These are phyloP conservation scores for Hymenoscyphus fraxineus DNA, from an alignment of 2,329 filamentous ascomycete species.

Conservation along the genomic window DNA sequence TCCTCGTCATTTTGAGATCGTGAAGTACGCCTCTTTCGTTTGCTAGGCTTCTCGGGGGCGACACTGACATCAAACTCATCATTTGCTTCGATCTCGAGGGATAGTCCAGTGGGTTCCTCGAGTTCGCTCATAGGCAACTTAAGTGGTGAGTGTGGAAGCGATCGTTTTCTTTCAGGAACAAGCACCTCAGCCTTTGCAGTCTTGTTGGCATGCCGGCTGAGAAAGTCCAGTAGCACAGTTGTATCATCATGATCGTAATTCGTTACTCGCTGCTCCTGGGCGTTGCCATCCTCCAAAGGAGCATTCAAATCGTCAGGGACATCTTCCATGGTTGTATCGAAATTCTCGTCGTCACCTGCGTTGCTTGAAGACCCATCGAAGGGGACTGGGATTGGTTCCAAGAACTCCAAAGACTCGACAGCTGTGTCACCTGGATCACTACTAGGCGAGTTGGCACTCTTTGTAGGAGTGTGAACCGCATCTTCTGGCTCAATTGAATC, in stretches of 20 bases:
- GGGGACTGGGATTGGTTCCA: conserved; percentile 10
- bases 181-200: conserved; percentile 32
- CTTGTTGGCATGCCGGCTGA: conserved; percentile 37
- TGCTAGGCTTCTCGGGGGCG: conserved; percentile 19
- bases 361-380: too few species aligned
- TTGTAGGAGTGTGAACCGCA: not conserved
- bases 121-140: conserved; percentile 28
- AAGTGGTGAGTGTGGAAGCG: conserved; percentile 33
- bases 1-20: conserved; percentile 19
- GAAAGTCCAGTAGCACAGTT: conserved; percentile 37
- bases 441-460: not conserved
- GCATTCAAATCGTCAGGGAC: conserved; percentile 16
- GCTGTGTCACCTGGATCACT: conserved; percentile 1
- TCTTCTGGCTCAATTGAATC: not conserved
- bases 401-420: conserved; percentile 8
- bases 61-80: conserved; percentile 28
- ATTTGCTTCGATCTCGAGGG: conserved; percentile 14
- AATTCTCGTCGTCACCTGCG: not conserved
- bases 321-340: conserved; percentile 1
- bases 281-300: conserved; percentile 12
- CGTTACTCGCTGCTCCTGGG: conserved; percentile 13
- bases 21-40: conserved; percentile 20
- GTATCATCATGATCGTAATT: conserved; percentile 34
- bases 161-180: conserved; percentile 28
- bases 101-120: conserved; percentile 20